Evolutionary conservation across 306 rosid species (phyloP), one percentile per base, ranked within the genome.

Genomic region (Medicago arabica): DNA sequence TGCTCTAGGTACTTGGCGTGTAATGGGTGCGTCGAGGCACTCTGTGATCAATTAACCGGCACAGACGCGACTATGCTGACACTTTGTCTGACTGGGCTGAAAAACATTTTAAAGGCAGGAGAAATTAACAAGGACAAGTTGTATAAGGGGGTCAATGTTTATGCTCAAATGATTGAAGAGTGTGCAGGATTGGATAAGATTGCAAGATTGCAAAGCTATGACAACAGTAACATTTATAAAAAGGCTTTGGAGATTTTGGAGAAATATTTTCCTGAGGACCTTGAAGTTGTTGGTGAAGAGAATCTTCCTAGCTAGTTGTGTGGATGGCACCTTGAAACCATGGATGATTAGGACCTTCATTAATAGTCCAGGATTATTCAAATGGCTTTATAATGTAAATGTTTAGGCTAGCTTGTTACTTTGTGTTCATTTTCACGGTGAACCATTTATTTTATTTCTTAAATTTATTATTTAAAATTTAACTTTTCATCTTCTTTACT

Each of bases 141-240:
- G 3, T 28, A 28, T 28, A 28, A 28, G 31, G 31, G 31, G 31
- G 31, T 28, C 31, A 28, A 28, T 28, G 4, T 72, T 6, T 93
- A 82, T 83, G 97, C 92, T 18, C 93, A 88, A 84, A 58, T 83
- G 82, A 84, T 93, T 75, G 97, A 91, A 69, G 98, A 93, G 34
- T 89, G 92, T 0, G 97, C 87, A 81, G 98, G 98, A 18, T 76
- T 93, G 73, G 98, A 93, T 71, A 93, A 89, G 82, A 88, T 93
- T 74, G 96, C 86, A 84, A 87, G 83, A 67, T 85, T 93, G 46
- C 98, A 93, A 80, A 91, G 89, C 83, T 93, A 87, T 82, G 98
- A 91, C 82, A 93, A 91, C 72, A 71, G 89, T 5, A 93, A 93
- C 84, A 91, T 93, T 28, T 28, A 28, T 3, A 28, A 28, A 28